These are phyloP conservation scores for Lachancea fermentati DNA, from an alignment of 805 yeast species.

Conservation along the genomic window DNA sequence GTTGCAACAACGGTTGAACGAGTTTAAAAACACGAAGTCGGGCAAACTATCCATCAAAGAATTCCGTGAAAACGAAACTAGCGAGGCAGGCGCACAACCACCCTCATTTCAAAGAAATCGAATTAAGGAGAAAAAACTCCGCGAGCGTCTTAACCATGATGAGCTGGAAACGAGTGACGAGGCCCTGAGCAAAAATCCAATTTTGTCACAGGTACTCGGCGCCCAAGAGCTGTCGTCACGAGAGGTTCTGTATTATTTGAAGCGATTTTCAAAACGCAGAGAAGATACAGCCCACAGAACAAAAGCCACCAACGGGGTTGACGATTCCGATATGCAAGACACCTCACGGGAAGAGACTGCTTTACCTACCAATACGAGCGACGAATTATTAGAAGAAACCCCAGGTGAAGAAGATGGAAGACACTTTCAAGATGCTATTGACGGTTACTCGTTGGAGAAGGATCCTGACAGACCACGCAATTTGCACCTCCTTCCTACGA, in stretches of 20 bases:
- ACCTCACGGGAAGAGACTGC: constrained; percentile 15
- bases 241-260: constrained; percentile 37
- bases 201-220: constrained; percentile 38
- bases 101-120: constrained; percentile 75
- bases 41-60: constrained; percentile 67
- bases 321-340: constrained; percentile 23
- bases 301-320: constrained; percentile 31
- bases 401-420: constrained; percentile 2
- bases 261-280: constrained; percentile 30
- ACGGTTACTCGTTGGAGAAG: constrained; percentile 33
- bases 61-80: constrained; percentile 50
- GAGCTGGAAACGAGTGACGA: constrained; percentile 35
- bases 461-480: constrained; percentile 49
- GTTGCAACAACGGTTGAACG: constrained; percentile 81
- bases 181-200: constrained; percentile 38
- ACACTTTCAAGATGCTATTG: constrained; percentile 29
- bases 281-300: constrained; percentile 22
- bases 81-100: constrained; percentile 49
- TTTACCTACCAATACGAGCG: background rate
- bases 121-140: constrained; percentile 39
- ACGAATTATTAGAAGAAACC: constrained; percentile 6
- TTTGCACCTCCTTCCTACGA: constrained; percentile 52
- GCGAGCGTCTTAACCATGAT: constrained; percentile 28
- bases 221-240: constrained; percentile 42
- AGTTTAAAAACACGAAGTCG: constrained; percentile 73